A percentile compares a stretch with the other conserved stretches of the same genome.
Evolutionary conservation across 345 rosid genomes (phyloP).

Genomic region (sweet orange (Citrus sinensis)): DNA sequence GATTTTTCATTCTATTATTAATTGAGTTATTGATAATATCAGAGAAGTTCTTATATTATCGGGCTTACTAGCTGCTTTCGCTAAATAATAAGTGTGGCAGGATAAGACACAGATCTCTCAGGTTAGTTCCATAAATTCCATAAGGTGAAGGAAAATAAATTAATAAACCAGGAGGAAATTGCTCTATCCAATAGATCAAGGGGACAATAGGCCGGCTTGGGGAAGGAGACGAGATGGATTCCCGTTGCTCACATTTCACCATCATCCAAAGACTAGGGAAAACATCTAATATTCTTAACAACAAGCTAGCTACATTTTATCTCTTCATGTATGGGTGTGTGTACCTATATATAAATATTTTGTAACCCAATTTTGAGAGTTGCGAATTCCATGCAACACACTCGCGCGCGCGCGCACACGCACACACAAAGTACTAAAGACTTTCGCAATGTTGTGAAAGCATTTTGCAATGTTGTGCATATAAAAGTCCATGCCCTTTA

Average conservation of each 20-base stretch:
- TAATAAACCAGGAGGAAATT: slow-evolving; percentile 22
- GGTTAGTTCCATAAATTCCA: background rate
- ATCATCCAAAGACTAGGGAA: slow-evolving; percentile 11
- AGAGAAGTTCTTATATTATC: too few relatives aligned
- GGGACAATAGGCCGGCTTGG: slow-evolving; percentile 1
- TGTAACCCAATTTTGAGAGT: background rate
- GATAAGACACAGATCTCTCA: background rate
- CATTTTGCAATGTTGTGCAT: too few relatives aligned
- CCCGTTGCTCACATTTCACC: slow-evolving; percentile 15
- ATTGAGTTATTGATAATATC: too few relatives aligned
- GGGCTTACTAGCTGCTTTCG: too few relatives aligned
- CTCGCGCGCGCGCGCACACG: accelerated
- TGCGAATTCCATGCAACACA: too few relatives aligned
- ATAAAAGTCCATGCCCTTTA: too few relatives aligned
- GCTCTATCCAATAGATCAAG: slow-evolving; percentile 20
- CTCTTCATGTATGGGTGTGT: too few relatives aligned
- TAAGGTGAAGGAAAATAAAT: background rate
- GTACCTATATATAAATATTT: background rate
- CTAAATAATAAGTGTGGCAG: background rate
- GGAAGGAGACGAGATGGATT: slow-evolving; percentile 26
- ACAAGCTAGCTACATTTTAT: too few relatives aligned
- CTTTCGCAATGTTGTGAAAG: too few relatives aligned
- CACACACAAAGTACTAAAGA: too few relatives aligned
- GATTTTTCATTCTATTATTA: background rate
- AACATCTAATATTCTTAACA: too few relatives aligned